Evolutionary conservation across 169 alveolate genomes (phyloP), one percentile per base, ranked within the genome.

Genomic region (Plasmodium fragile): DNA sequence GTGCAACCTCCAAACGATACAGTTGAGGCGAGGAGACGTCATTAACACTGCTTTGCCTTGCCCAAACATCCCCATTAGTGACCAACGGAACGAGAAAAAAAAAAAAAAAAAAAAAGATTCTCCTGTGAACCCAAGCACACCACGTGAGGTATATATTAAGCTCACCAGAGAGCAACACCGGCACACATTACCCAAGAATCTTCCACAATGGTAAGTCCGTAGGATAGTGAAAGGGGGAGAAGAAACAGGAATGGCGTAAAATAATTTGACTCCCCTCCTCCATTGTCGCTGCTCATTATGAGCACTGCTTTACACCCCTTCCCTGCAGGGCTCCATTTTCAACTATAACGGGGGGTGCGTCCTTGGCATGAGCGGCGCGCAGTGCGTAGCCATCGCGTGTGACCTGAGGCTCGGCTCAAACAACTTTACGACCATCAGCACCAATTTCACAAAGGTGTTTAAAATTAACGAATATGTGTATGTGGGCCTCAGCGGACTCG

Each of bases 321-420:
- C 65, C 4, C 6, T 22, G 3, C 41, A 96, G 97, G 95, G 97
- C n/a, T 94, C 92, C 41, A 96, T 97, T 79, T 91, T 95, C 82
- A 94, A 96, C 79, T 99, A 98, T 96, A 99, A 99, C 95, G 99
- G 99, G 4, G 98, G 98, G 71, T 98, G 99, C 59, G 98, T 98
- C 71, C 97, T 99, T 84, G 99, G 99, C n/a, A 99, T 99, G 99
- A 96, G 97, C 16, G 99, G 99, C 71, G 95, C 98, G 25, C 97
- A 97, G 82, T 99, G 99, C 84, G 99, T 98, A 22, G 99, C 99
- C 22, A 98, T 99, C 83, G 99, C 99, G 45, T 96, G 99, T 25
- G 99, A 99, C 92, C 96, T 97, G 93, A 95, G 99, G 32, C 97
- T 98, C 10, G 99, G 99, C 11, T 77, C 98, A 13, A 97, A 98